Evolutionary conservation across 2,329 filamentous ascomycete species (phyloP).

Genomic region (Nannizzia gypsea): DNA sequence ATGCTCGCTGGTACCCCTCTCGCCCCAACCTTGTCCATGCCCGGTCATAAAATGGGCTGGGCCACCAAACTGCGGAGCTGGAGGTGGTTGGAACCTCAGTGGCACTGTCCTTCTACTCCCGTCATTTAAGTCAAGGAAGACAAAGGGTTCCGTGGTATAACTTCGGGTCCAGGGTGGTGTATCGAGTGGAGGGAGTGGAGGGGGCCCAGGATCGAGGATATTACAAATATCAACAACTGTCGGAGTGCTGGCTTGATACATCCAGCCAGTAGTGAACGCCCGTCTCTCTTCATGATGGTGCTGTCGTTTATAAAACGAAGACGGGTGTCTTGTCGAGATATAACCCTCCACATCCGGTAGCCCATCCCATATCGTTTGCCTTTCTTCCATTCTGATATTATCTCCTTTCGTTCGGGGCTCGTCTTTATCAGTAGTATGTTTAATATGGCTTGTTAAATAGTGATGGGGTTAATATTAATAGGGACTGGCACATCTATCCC

Average conservation of each 20-base stretch:
- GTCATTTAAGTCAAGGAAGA: neutral
- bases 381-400: neutral
- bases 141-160: neutral
- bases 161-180: neutral
- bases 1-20: neutral
- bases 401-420: neutral
- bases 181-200: neutral
- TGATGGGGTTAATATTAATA: neutral
- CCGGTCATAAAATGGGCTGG: neutral
- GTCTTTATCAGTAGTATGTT: neutral
- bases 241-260: neutral
- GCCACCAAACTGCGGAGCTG: neutral
- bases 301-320: neutral
- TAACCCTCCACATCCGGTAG: neutral
- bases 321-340: neutral
- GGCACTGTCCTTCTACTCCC: neutral
- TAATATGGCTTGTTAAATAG: neutral
- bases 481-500: neutral
- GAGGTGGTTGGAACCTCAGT: neutral
- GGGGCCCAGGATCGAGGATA: neutral
- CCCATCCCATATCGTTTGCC: neutral
- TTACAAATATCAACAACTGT: neutral
- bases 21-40: neutral
- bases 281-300: neutral
- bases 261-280: neutral